phyloP scores from a whole-genome alignment of 176 grass and related monocot species.

The Lolium multiflorum region DNA sequence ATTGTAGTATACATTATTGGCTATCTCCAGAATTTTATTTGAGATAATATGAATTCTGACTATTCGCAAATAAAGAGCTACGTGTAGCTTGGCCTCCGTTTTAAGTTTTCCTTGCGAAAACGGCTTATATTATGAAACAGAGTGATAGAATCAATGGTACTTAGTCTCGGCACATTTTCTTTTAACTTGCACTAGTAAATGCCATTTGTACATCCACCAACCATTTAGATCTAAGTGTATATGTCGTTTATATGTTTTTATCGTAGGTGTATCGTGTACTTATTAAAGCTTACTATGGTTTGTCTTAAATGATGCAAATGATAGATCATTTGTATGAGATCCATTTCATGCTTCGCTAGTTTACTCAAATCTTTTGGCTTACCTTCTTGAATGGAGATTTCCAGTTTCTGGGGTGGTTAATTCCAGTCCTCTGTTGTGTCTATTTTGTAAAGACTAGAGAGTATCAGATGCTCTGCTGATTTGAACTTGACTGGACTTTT shows the following conservation, averaged over 20 bases:
- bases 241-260: constrained; percentile 11
- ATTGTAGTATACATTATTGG: too few species aligned
- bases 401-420: constrained; percentile 1
- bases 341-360: constrained; percentile 32
- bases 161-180: neutral
- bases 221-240: constrained; percentile 14
- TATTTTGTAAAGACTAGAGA: constrained; percentile 18
- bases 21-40: too few species aligned
- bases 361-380: neutral
- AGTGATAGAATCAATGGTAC: neutral
- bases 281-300: constrained; percentile 24
- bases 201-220: constrained; percentile 2
- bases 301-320: constrained; percentile 17
- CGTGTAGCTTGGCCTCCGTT: too few species aligned
- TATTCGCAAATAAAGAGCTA: too few species aligned
- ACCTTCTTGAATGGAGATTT: constrained; percentile 15
- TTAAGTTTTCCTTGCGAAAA: too few species aligned
- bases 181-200: constrained; percentile 22
- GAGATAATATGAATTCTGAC: too few species aligned
- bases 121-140: too few species aligned
- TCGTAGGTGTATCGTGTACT: neutral
- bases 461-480: constrained; percentile 16
- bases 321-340: constrained; percentile 18
- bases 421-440: constrained; percentile 23
- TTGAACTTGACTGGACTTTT: neutral